phyloP scores from a whole-genome alignment of 1,284 basidiomycete species.

The Vanrija sp. region DNA sequence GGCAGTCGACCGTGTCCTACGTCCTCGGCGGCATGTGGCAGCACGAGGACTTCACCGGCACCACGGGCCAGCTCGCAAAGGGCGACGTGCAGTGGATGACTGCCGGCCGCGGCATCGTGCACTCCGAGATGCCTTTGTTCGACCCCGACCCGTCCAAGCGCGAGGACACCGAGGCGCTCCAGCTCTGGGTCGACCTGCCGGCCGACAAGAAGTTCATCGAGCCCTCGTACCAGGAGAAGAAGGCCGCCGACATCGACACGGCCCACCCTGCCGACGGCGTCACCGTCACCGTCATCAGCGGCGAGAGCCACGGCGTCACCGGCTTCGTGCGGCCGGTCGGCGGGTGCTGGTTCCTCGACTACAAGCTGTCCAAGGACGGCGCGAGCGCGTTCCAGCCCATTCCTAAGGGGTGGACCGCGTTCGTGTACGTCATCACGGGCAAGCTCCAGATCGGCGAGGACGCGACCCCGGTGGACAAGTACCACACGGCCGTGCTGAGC shows the following conservation, averaged over 20 bases:
- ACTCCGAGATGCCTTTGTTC: constrained; percentile 84
- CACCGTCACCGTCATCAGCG: constrained; percentile 79
- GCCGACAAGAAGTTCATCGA: constrained; percentile 76
- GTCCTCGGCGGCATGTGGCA: constrained; percentile 59
- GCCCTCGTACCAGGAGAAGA: constrained; percentile 54
- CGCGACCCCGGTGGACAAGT: constrained; percentile 54
- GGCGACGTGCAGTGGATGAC: constrained; percentile 97
- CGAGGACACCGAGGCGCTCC: constrained; percentile 59
- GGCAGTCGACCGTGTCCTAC: constrained; percentile 72
- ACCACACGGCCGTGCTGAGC: constrained; percentile 65
- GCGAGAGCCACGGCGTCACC: constrained; percentile 73
- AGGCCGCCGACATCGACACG: constrained; percentile 51
- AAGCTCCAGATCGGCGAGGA: constrained; percentile 57
- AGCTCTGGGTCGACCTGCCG: constrained; percentile 92
- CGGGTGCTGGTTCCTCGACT: constrained; percentile 89
- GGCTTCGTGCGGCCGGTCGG: constrained; percentile 85
- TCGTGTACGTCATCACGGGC: constrained; percentile 68
- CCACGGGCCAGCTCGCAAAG: constrained; percentile 68
- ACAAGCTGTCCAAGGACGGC: constrained; percentile 63
- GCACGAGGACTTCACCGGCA: constrained; percentile 91
- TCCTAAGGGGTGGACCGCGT: constrained; percentile 76
- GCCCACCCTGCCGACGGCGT: constrained; percentile 70
- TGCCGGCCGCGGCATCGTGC: constrained; percentile 65
- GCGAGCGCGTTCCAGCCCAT: constrained; percentile 76
- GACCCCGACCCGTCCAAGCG: constrained; percentile 54